These are phyloP conservation scores for Cordyceps cateniannulata DNA, from an alignment of 2,329 filamentous ascomycete species.

Conservation along the genomic window DNA sequence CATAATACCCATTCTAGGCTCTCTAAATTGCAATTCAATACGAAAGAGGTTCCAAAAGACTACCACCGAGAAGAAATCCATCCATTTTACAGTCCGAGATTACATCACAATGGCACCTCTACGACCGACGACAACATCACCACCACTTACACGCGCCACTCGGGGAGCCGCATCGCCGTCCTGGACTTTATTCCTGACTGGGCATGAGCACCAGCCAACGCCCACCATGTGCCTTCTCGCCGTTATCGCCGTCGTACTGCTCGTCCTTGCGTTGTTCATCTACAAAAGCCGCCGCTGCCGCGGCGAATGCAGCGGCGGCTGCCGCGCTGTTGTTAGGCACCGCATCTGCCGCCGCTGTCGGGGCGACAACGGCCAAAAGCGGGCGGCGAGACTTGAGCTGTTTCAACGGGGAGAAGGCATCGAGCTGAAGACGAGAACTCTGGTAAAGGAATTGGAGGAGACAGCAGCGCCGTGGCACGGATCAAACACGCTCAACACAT, in stretches of 20 bases:
- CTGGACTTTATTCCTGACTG: not conserved
- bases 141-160: not conserved
- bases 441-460: not conserved
- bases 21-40: no score
- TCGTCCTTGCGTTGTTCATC: not conserved
- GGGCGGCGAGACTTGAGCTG: not conserved
- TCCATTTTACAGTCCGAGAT: not conserved
- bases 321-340: not conserved
- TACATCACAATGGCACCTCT: not conserved
- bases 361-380: not conserved
- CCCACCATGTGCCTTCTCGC: not conserved
- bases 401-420: not conserved
- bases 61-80: not conserved
- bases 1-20: no score
- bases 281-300: not conserved
- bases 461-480: constrained; percentile 6
- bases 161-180: not conserved
- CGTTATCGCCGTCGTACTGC: not conserved
- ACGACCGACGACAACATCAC: not conserved
- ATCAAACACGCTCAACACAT: constrained; percentile 11
- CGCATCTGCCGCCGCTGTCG: constrained; percentile 2
- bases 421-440: not conserved
- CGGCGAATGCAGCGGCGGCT: not conserved
- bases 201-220: not conserved
- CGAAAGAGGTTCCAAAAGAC: no score